phyloP scores from a whole-genome alignment of 192 early-diverging fungal genomes.

The Diversispora epigaea region DNA sequence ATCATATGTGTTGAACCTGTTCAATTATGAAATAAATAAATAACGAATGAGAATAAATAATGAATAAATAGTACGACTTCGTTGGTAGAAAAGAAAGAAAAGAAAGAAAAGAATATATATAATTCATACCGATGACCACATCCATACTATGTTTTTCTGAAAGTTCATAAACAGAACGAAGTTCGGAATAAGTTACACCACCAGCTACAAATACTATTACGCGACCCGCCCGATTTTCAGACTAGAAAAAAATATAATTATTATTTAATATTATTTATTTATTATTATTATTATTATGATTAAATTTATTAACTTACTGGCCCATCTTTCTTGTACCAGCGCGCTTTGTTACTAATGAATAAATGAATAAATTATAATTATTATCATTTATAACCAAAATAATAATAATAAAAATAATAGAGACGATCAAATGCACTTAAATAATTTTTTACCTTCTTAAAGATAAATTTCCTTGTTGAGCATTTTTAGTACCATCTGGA shows the following conservation, averaged over 20 bases:
- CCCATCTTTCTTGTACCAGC: constrained; percentile 22
- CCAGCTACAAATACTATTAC: constrained; percentile 80
- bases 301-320: background rate
- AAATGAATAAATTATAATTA: background rate
- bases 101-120: background rate
- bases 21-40: background rate
- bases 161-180: constrained; percentile 69
- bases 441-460: constrained; percentile 38
- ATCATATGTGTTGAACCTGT: constrained; percentile 74
- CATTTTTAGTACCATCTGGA: background rate
- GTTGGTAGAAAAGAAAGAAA: background rate
- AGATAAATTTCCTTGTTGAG: constrained; percentile 37
- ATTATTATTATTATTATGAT: background rate
- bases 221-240: constrained; percentile 45
- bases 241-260: constrained; percentile 6
- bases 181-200: constrained; percentile 70
- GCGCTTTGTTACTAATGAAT: background rate
- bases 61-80: background rate
- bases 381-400: background rate
- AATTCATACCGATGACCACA: constrained; percentile 63
- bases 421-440: constrained; percentile 6
- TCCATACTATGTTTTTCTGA: constrained; percentile 62
- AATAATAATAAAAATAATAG: background rate
- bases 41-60: background rate
- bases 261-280: constrained; percentile 3